Base-by-base conservation (phyloP, 495 filamentous ascomycete species). In the Penicillium paradoxum region DNA sequence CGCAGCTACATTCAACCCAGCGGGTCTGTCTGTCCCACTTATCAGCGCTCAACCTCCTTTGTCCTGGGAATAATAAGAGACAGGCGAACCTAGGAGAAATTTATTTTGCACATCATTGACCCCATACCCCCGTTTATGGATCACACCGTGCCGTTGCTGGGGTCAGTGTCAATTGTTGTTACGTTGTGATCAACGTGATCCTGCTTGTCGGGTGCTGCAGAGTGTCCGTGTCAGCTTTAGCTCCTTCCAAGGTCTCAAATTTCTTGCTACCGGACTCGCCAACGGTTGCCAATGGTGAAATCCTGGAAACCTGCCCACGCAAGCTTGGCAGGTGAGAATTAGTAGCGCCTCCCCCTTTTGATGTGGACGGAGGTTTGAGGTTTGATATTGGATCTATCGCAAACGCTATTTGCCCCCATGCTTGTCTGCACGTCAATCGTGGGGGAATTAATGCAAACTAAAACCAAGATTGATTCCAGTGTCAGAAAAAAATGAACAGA, bases 321-420 rank as follows among this genome's bases (percentile, higher is more conserved):
- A 4, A 3, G 8, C 4, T 17, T 30, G 2, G n/a, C 14, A 48
- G 32, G 15, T 48, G 6, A 39, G 4, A 32, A 36, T 37, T 24
- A 32, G 10, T 21, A 37, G 14, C n/a, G n/a, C 19, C 4, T 32
- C 9, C 40, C 32, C 22, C 22, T 9, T 43, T n/a, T 4, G 49
- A 19, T 32, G 19, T 27, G 3, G 3, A 27, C 24, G 24, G 24
- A 27, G 3, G 7, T 27, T 27, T 27, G 3, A 27, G 24, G 6
- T 51, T 43, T 33, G 48, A 34, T 51, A 34, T 42, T 51, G 49
- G 38, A 43, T 42, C 38, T 51, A 32, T 51, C 37, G 15, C 4
- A 21, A 17, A 27, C 49, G 38, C 13, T 21, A 17, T 5, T 9
- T 19, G 10, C n/a, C 11, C 34, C 39, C 38, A 18, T 41, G 11